These are phyloP conservation scores for Aspergillus funiculosus DNA, from an alignment of 495 filamentous ascomycete genomes.

Conservation along the genomic window DNA sequence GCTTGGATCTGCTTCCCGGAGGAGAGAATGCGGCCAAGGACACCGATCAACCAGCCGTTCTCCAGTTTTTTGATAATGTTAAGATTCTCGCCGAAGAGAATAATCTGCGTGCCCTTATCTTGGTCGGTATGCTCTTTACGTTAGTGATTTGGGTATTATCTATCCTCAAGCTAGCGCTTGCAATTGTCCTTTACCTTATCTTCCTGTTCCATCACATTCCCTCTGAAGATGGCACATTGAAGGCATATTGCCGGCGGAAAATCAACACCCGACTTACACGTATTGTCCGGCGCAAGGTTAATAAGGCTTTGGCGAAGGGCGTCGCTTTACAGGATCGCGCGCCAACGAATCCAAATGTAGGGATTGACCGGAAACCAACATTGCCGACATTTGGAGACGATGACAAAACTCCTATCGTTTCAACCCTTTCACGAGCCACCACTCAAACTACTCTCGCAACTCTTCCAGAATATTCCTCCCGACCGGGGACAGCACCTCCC, in stretches of 20 bases:
- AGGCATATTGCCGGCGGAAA: conserved; percentile 82
- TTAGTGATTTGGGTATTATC: conserved; percentile 84
- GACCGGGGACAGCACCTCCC: conserved; percentile 41
- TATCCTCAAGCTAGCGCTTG: conserved; percentile 64
- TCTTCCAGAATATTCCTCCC: conserved; percentile 55
- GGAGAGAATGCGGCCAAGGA: conserved; percentile 46
- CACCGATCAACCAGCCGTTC: conserved; percentile 41
- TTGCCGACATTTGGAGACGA: conserved; percentile 55
- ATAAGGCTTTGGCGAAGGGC: conserved; percentile 77
- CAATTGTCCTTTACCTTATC: conserved; percentile 68
- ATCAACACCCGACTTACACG: conserved; percentile 72
- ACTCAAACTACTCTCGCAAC: conserved; percentile 64
- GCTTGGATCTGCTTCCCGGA: conserved; percentile 59
- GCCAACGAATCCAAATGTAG: conserved; percentile 47
- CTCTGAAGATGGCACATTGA: conserved; percentile 65
- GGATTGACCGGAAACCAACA: conserved; percentile 56
- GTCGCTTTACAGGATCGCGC: conserved; percentile 54
- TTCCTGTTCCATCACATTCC: conserved; percentile 92
- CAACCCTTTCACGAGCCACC: conserved; percentile 57
- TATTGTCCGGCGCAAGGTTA: conserved; percentile 76
- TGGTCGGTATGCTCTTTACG: conserved; percentile 88
- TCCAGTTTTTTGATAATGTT: conserved; percentile 72
- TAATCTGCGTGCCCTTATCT: conserved; percentile 68
- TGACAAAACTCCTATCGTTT: conserved; percentile 55
- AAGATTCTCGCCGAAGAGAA: conserved; percentile 62